These are phyloP conservation scores for Coemansia erecta DNA, from an alignment of 192 early-diverging fungal genomes.

Conservation along the genomic window DNA sequence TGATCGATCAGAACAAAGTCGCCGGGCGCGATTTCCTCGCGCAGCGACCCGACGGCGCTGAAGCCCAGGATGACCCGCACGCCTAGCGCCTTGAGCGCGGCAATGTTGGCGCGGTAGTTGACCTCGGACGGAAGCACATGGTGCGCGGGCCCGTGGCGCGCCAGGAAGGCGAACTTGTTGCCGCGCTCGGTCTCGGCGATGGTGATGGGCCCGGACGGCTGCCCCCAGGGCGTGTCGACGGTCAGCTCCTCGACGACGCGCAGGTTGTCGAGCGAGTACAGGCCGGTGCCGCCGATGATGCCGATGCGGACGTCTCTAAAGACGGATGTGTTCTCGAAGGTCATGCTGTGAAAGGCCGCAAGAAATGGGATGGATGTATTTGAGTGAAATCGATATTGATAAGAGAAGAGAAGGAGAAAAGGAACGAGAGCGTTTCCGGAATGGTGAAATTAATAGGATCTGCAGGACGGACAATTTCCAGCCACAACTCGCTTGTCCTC, in stretches of 20 bases:
- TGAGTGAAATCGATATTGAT: too few relatives aligned
- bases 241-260: slow-evolving; percentile 77
- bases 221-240: slow-evolving; percentile 89
- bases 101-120: slow-evolving; percentile 95
- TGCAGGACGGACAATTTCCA: slow-evolving; percentile 6
- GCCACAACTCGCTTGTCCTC: background rate
- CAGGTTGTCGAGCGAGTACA: slow-evolving; percentile 84
- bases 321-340: background rate
- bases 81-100: slow-evolving; percentile 92
- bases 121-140: slow-evolving; percentile 84
- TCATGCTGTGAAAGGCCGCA: too few relatives aligned
- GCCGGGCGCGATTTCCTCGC: slow-evolving; percentile 87
- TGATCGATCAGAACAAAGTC: slow-evolving; percentile 96
- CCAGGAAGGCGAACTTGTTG: slow-evolving; percentile 90
- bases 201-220: slow-evolving; percentile 83
- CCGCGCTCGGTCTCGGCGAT: slow-evolving; percentile 69
- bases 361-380: too few relatives aligned
- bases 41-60: slow-evolving; percentile 94
- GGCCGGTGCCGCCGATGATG: slow-evolving; percentile 93
- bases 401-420: background rate
- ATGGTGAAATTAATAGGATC: background rate
- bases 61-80: slow-evolving; percentile 92
- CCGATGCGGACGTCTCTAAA: slow-evolving; percentile 74
- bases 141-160: slow-evolving; percentile 93
- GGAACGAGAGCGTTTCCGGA: background rate